These are phyloP conservation scores for Paraphaeosphaeria sporulosa DNA, from an alignment of 2,329 filamentous ascomycete species.

Conservation along the genomic window DNA sequence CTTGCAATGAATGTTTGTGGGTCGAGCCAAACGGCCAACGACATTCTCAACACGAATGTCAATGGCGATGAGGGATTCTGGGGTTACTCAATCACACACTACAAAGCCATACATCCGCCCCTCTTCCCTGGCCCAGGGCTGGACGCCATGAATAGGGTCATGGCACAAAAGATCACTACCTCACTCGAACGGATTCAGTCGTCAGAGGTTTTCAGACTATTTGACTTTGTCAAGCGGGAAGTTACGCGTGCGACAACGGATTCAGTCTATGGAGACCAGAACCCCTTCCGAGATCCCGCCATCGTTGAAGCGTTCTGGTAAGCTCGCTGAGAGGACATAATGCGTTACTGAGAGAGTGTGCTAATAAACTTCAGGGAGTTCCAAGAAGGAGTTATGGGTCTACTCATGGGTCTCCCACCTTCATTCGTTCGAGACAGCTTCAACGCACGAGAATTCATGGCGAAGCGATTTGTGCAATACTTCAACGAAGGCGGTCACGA, in stretches of 20 bases:
- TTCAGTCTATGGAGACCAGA: conserved; percentile 50
- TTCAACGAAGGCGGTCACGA: conserved; percentile 44
- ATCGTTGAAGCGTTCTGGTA: conserved; percentile 29
- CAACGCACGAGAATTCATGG: conserved; percentile 29
- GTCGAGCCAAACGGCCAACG: conserved; percentile 34
- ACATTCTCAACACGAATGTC: conserved; percentile 42
- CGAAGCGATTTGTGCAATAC: conserved; percentile 38
- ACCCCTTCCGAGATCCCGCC: conserved; percentile 44
- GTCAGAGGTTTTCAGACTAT: conserved; percentile 11
- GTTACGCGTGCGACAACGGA: conserved; percentile 47
- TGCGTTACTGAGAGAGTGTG: neutral
- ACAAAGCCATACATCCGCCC: conserved; percentile 39
- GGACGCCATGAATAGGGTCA: conserved; percentile 47
- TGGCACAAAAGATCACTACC: conserved; percentile 34
- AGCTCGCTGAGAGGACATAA: neutral
- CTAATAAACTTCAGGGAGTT: neutral
- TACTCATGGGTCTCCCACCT: conserved; percentile 21
- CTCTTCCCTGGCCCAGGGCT: conserved; percentile 41
- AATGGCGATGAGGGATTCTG: conserved; percentile 43
- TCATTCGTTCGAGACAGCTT: conserved; percentile 33
- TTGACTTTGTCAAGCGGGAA: conserved; percentile 34
- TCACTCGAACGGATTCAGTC: conserved; percentile 16
- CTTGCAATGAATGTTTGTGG: conserved; percentile 44
- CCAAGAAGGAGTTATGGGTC: neutral
- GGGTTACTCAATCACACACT: conserved; percentile 37